These are phyloP conservation scores for Sugiyamaella floridensis DNA, from an alignment of 805 yeast genomes.

Conservation along the genomic window DNA sequence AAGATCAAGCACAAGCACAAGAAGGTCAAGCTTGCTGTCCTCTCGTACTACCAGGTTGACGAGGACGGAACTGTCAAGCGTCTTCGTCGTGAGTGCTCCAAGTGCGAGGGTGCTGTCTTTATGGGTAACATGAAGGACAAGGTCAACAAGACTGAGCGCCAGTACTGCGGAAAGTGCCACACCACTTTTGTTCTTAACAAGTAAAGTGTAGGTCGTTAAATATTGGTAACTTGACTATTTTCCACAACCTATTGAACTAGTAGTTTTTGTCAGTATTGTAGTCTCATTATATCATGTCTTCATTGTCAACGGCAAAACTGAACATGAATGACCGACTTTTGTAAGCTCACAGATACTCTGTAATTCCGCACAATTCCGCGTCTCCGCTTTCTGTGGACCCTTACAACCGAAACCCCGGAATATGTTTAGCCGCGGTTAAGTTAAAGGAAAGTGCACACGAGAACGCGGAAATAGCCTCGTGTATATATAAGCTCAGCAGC, in stretches of 20 bases:
- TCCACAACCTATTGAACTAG: no score
- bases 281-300: no score
- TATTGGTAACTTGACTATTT: no score
- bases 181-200: slow-evolving; percentile 64
- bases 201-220: slow-evolving; percentile 7
- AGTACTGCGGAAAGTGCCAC: slow-evolving; percentile 99
- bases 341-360: no score
- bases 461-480: neutral
- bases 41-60: slow-evolving; percentile 98
- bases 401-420: neutral
- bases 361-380: neutral
- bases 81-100: slow-evolving; percentile 97
- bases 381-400: neutral
- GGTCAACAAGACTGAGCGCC: slow-evolving; percentile 97
- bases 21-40: slow-evolving; percentile 98
- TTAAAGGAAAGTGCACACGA: neutral
- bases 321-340: no score
- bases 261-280: no score
- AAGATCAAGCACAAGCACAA: slow-evolving; percentile 99
- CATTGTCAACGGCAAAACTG: no score
- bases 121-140: slow-evolving; percentile 95
- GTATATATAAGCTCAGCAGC: neutral
- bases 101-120: slow-evolving; percentile 96
- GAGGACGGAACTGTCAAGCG: slow-evolving; percentile 97
- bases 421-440: neutral